phyloP scores from a whole-genome alignment of 257 asterid genomes.

The Penstemon newberryi region DNA sequence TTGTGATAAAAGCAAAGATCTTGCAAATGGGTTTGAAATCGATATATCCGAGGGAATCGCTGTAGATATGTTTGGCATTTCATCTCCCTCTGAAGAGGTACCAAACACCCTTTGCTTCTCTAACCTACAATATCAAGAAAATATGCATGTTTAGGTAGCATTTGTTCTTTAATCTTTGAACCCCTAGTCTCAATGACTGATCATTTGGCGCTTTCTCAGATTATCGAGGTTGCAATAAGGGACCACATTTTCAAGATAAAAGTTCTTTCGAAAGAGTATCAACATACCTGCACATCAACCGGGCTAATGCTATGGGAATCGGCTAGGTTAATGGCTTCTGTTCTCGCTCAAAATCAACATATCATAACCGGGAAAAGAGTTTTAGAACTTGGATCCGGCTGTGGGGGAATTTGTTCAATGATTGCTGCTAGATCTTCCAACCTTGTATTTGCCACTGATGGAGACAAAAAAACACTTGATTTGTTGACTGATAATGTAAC shows the following conservation, averaged over 20 bases:
- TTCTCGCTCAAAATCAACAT: conserved; percentile 62
- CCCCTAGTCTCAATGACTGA: neutral
- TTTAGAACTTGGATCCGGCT: conserved; percentile 87
- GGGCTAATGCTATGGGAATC: conserved; percentile 99
- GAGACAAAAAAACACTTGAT: conserved; percentile 71
- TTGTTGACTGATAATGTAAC: conserved; percentile 59
- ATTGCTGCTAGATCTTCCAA: conserved; percentile 65
- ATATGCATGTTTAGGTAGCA: neutral
- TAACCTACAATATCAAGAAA: neutral
- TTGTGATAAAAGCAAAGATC: conserved; percentile 31
- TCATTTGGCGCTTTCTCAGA: conserved; percentile 37
- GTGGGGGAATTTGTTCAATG: conserved; percentile 88
- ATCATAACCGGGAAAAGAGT: conserved; percentile 67
- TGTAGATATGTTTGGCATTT: conserved; percentile 65
- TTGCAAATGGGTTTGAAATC: conserved; percentile 42
- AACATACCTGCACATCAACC: conserved; percentile 91
- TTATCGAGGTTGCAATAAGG: conserved; percentile 45
- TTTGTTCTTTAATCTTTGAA: neutral
- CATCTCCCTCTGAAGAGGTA: conserved; percentile 77
- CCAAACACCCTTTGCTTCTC: conserved; percentile 9
- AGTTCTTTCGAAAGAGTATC: conserved; percentile 72
- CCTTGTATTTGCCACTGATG: conserved; percentile 85
- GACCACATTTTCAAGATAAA: conserved; percentile 69
- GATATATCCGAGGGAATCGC: conserved; percentile 86
- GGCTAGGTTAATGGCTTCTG: conserved; percentile 77